Percentiles rank a stretch among this genome's conserved stretches.
phyloP scores from a whole-genome alignment of 2,329 filamentous ascomycete genomes.

The Ceratocystis smalleyi region DNA sequence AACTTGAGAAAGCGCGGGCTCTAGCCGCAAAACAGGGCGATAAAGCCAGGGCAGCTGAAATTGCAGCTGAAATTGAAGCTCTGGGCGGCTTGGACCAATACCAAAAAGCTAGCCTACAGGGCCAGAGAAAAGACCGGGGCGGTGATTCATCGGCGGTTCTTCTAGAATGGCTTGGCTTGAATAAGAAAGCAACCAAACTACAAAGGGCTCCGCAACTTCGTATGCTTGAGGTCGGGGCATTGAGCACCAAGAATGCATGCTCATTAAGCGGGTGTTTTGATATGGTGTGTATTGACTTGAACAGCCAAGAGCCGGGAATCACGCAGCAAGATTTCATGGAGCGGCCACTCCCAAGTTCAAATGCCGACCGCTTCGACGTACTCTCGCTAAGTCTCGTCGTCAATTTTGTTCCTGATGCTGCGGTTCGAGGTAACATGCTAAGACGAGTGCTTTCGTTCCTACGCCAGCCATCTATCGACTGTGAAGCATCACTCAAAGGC shows the following conservation, averaged over 20 bases:
- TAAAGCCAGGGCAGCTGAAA: conserved; percentile 28
- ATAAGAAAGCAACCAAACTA: conserved; percentile 17
- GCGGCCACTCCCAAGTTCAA: conserved; percentile 50
- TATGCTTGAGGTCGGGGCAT: conserved; percentile 77
- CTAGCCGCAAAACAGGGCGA: conserved; percentile 42
- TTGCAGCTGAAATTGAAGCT: conserved; percentile 39
- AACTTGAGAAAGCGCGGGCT: conserved; percentile 45
- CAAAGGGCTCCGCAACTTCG: conserved; percentile 28
- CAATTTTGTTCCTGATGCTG: conserved; percentile 77
- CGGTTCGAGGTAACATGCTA: conserved; percentile 70
- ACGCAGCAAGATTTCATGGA: conserved; percentile 88
- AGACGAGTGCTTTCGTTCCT: conserved; percentile 58
- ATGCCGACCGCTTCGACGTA: conserved; percentile 61
- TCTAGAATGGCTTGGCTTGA: conserved; percentile 41
- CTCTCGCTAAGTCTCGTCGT: conserved; percentile 84
- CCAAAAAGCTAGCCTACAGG: conserved; percentile 52
- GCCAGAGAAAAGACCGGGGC: conserved; percentile 48
- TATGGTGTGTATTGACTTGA: conserved; percentile 73
- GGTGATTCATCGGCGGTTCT: conserved; percentile 51
- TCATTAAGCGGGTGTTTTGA: conserved; percentile 55
- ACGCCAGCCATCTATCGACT: conserved; percentile 23
- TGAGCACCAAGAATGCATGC: conserved; percentile 74
- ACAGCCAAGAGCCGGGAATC: conserved; percentile 71
- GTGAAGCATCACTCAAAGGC: conserved; percentile 17
- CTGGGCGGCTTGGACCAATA: conserved; percentile 48